Conservation (phyloP, 306 rosid genomes). For the Spatholobus suberectus region DNA sequence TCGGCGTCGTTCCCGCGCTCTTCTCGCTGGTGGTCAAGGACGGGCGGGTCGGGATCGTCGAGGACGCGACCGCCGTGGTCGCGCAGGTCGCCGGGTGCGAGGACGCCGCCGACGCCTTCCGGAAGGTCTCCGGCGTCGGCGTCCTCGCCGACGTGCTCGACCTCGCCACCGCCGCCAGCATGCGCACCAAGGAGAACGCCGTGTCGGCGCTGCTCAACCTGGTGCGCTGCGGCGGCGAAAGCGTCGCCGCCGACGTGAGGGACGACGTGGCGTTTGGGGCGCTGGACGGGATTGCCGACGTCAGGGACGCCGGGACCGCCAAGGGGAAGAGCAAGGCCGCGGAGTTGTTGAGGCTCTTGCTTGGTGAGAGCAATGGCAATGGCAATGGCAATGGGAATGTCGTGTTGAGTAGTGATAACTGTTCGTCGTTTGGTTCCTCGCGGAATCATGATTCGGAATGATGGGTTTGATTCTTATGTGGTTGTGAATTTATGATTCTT, state of each 20-base stretch:
- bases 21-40: conserved; percentile 62
- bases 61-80: conserved; percentile 89
- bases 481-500: conserved; percentile 1
- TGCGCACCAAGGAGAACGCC: conserved; percentile 82
- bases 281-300: conserved; percentile 64
- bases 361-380: conserved; percentile 30
- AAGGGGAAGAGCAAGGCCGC: conserved; percentile 73
- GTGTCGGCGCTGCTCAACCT: conserved; percentile 78
- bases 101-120: conserved; percentile 76
- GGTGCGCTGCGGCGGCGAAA: conserved; percentile 63
- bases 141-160: conserved; percentile 74
- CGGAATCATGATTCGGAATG: conserved; percentile 34
- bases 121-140: conserved; percentile 63
- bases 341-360: conserved; percentile 58
- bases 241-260: conserved; percentile 57
- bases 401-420: conserved; percentile 24
- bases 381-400: background rate
- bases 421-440: conserved; percentile 58
- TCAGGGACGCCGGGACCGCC: conserved; percentile 55
- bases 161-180: conserved; percentile 59
- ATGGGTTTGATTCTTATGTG: background rate
- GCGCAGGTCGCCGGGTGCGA: conserved; percentile 96
- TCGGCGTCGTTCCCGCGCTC: conserved; percentile 70
- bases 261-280: conserved; percentile 53
- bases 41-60: conserved; percentile 72